A percentile compares a stretch with the other conserved stretches of the same genome.
Conservation (phyloP, 2,329 filamentous ascomycete genomes). For the Westerdykella aurantiaca region DNA sequence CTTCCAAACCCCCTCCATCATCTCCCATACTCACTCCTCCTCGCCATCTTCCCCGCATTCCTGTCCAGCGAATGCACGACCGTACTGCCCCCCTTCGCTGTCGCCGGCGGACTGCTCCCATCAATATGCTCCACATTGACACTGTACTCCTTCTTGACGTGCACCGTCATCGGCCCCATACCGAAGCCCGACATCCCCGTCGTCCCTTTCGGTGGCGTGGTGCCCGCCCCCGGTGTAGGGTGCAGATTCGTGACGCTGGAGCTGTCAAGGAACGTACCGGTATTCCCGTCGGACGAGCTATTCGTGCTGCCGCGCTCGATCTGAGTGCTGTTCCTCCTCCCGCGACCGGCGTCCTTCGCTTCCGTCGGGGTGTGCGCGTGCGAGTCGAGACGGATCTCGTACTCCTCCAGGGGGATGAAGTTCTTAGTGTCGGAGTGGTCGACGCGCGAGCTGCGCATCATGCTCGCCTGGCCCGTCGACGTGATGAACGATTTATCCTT, state of each 20-base stretch:
- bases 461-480: slow-evolving; percentile 3
- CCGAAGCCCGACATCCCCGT: background rate
- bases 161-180: slow-evolving; percentile 5
- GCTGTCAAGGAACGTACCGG: slow-evolving; percentile 2
- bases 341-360: background rate
- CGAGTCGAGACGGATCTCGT: slow-evolving; percentile 2
- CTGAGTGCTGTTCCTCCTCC: slow-evolving; percentile 6
- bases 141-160: slow-evolving; percentile 12
- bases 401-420: slow-evolving; percentile 12
- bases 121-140: slow-evolving; percentile 10
- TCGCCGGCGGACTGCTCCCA: background rate
- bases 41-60: no score
- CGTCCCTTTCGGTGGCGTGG: background rate
- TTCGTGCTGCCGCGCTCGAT: slow-evolving; percentile 6
- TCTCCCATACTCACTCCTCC: no score
- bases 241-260: background rate
- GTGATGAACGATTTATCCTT: background rate
- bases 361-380: background rate
- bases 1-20: no score
- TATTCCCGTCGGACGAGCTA: background rate
- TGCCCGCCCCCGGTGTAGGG: background rate
- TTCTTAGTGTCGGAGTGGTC: slow-evolving; percentile 5
- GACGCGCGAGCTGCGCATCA: slow-evolving; percentile 5
- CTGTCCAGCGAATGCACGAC: no score
- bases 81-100: no score